Evolutionary conservation across 148 eudicot genomes (phyloP).

Genomic region (Nepenthes mirabilis): DNA sequence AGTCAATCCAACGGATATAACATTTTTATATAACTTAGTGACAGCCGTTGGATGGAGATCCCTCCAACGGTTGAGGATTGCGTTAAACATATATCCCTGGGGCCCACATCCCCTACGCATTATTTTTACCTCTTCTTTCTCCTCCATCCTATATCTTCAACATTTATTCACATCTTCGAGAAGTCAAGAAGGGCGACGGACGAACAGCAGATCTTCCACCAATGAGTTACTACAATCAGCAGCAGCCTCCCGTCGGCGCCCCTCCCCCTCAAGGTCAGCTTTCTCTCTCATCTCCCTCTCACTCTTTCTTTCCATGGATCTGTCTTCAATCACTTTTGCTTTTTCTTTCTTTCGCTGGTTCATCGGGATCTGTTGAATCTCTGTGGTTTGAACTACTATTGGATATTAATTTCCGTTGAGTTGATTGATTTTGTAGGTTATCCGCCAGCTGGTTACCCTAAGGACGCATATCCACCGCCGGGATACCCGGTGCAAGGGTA

Average conservation of each 20-base stretch:
- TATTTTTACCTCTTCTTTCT: too few species aligned
- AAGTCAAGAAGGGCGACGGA: too few species aligned
- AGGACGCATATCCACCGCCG: slow-evolving; percentile 59
- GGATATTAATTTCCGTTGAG: not conserved
- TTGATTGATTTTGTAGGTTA: slow-evolving; percentile 24
- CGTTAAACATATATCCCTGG: too few species aligned
- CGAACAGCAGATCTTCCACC: too few species aligned
- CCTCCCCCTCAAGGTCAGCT: slow-evolving; percentile 73
- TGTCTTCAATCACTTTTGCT: not conserved
- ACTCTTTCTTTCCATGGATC: not conserved
- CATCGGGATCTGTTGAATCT: not conserved
- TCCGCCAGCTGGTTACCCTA: slow-evolving; percentile 52
- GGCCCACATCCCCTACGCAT: too few species aligned
- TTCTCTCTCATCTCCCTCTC: not conserved
- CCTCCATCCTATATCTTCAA: too few species aligned
- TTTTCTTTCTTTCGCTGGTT: not conserved
- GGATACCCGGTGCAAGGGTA: slow-evolving; percentile 55
- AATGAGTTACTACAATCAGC: slow-evolving; percentile 78
- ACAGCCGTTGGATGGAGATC: too few species aligned
- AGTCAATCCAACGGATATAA: too few species aligned
- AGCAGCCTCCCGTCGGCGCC: slow-evolving; percentile 72
- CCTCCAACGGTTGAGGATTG: too few species aligned
- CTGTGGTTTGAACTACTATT: slow-evolving; percentile 2
- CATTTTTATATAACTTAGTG: too few species aligned
- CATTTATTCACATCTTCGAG: too few species aligned